These are phyloP conservation scores for Coleophoma cylindrospora DNA, from an alignment of 2,329 filamentous ascomycete species.

Conservation along the genomic window DNA sequence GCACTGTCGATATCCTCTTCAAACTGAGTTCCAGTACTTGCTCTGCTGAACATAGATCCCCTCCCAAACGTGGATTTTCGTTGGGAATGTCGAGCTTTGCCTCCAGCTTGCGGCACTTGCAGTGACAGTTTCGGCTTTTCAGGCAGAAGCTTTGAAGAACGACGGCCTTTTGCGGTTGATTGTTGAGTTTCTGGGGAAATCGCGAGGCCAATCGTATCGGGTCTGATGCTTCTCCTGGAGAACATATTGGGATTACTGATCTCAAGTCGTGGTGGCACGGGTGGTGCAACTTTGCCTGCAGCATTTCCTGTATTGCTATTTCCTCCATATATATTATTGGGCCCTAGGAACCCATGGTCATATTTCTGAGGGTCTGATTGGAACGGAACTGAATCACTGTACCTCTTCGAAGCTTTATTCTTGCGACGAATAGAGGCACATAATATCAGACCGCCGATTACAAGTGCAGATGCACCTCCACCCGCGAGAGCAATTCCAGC, in stretches of 20 bases:
- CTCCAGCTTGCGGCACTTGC: conserved; percentile 14
- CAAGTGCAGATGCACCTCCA: conserved; percentile 42
- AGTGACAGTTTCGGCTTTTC: conserved; percentile 23
- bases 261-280: conserved; percentile 18
- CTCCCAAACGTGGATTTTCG: conserved; percentile 3
- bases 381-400: conserved; percentile 27
- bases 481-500: conserved; percentile 54
- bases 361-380: conserved; percentile 21
- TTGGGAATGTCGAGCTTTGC: conserved; percentile 6
- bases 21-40: conserved; percentile 25
- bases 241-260: conserved; percentile 23
- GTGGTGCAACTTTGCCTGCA: conserved; percentile 14
- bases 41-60: conserved; percentile 10
- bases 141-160: conserved; percentile 23
- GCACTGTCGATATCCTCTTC: conserved; percentile 20
- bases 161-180: conserved; percentile 3
- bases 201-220: conserved; percentile 23
- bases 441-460: conserved; percentile 38
- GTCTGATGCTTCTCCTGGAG: conserved; percentile 21
- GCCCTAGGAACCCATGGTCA: conserved; percentile 11
- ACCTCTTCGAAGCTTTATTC: conserved; percentile 17
- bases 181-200: conserved; percentile 19
- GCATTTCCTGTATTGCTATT: conserved; percentile 17
- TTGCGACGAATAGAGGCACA: conserved; percentile 29
- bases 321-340: conserved; percentile 11